Conservation (phyloP, 2,329 filamentous ascomycete species). For the Fusarium tricinctum region DNA sequence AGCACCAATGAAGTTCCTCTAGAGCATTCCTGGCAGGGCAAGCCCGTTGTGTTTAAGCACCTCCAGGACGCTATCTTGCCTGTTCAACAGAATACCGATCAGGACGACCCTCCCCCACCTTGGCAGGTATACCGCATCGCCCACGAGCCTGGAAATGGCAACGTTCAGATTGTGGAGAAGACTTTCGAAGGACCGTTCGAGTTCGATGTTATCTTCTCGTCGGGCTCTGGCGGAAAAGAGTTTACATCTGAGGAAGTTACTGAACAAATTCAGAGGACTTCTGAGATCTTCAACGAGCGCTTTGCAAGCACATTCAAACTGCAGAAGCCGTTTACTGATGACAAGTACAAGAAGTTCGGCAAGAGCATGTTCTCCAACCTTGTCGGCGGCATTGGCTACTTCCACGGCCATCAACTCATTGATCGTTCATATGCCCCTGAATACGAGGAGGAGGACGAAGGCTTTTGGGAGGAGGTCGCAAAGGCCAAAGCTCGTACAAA, state of each 20-base stretch:
- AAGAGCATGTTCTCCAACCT: conserved; percentile 95
- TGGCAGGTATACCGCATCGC: conserved; percentile 86
- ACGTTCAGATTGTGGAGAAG: conserved; percentile 91
- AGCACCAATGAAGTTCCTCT: conserved; percentile 73
- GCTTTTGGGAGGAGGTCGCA: conserved; percentile 93
- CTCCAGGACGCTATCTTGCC: conserved; percentile 65
- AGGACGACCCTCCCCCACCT: conserved; percentile 81
- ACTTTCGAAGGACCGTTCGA: conserved; percentile 91
- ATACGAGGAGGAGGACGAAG: conserved; percentile 95
- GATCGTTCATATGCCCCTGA: conserved; percentile 93
- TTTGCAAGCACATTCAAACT: conserved; percentile 78
- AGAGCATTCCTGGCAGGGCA: conserved; percentile 86
- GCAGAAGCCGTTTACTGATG: conserved; percentile 79
- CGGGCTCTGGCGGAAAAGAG: conserved; percentile 73
- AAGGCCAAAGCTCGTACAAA: conserved; percentile 78
- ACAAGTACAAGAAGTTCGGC: conserved; percentile 82
- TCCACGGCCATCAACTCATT: conserved; percentile 88
- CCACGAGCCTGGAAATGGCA: conserved; percentile 78
- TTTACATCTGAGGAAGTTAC: conserved; percentile 75
- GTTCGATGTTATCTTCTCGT: conserved; percentile 93
- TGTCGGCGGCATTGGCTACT: conserved; percentile 94
- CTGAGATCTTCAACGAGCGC: conserved; percentile 77
- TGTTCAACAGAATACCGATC: conserved; percentile 64
- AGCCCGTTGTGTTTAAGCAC: conserved; percentile 71
- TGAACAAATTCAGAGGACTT: conserved; percentile 75